Evolutionary conservation across 2,329 filamentous ascomycete genomes (phyloP), one percentile per base, ranked within the genome.

Genomic region (Talaromyces sp.): DNA sequence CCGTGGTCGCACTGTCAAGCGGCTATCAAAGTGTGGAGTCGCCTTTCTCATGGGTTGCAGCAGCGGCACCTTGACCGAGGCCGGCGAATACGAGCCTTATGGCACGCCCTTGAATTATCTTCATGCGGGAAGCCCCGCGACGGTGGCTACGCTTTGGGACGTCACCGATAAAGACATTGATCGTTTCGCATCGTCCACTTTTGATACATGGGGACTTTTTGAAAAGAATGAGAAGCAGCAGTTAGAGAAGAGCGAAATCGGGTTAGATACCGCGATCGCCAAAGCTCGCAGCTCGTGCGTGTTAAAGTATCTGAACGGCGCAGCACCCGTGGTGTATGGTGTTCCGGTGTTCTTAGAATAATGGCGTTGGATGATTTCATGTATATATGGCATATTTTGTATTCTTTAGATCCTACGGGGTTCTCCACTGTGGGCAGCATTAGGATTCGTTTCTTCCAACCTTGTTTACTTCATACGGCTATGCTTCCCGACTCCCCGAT

Each of bases 111-210:
- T 92, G 76, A 91, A 92, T 64, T 97, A 97, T 75, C 86, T 99
- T 74, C 86, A 93, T 62, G 92, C 91, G 0, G 93, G 91, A 1
- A 86, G 83, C 62, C 91, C 91, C 3, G 91, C 93, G 0, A 85
- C 97, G 9, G 86, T 97, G 2, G 94, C 91, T 41, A 97, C 92
- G 14, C 79, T 99, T 33, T 99, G 94, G 94, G 94, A 99, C 72
- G 94, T 99, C 45, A 99, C 94, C 9, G 94, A 99, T 70, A 90
- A 90, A 65, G 94, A 99, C 71, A 96, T 97, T 70, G 95, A 99
- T 76, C 88, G 92, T 16, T 96, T 96, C 71, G 89, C 92, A 0
- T 85, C 87, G 30, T 80, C 82, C 22, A 79, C 89, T 2, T 89
- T 96, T 69, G 89, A 94, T 68, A 82, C 88, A 64, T 99, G 94